A percentile compares a stretch with the other conserved stretches of the same genome.
phyloP scores from a whole-genome alignment of 1,284 basidiomycete species.

The Retiboletus flavoniger region DNA sequence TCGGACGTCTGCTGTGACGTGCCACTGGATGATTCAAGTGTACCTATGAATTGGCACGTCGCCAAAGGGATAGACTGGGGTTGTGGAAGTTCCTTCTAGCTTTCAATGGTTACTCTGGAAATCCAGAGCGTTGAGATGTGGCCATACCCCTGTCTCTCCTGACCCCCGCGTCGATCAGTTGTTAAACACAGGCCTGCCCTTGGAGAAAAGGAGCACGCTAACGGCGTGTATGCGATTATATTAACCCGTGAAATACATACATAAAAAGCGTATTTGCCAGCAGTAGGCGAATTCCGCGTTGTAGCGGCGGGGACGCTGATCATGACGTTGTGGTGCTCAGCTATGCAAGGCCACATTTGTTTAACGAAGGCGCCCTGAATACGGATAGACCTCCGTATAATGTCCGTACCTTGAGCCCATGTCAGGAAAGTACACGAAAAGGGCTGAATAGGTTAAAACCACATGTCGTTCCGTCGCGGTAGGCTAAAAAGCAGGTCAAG shows the following conservation, averaged over 20 bases:
- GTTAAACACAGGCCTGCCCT: no score
- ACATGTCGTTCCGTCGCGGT: not conserved
- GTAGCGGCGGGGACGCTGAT: conserved; percentile 15
- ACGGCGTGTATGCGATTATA: conserved; percentile 21
- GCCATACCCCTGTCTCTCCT: no score
- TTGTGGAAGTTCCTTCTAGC: no score
- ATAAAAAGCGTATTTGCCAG: conserved; percentile 18
- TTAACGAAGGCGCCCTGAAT: not conserved
- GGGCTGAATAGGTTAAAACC: no score
- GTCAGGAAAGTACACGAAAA: not conserved
- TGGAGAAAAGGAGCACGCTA: conserved; percentile 10
- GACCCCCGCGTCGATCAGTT: no score
- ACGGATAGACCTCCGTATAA: not conserved
- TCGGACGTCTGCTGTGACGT: no score
- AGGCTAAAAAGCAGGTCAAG: not conserved
- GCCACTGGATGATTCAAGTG: no score
- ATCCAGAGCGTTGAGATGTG: no score
- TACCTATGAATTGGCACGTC: no score
- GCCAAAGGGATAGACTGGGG: no score
- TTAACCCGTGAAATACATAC: conserved; percentile 18
- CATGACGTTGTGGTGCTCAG: conserved; percentile 1
- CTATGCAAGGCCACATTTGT: not conserved
- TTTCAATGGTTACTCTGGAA: no score
- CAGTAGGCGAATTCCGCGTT: conserved; percentile 22
- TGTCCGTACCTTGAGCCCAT: not conserved